Evolutionary conservation across 768 basidiomycete species (phyloP), one percentile per base, ranked within the genome.

Genomic region (Sporobolomyces phaffii): DNA sequence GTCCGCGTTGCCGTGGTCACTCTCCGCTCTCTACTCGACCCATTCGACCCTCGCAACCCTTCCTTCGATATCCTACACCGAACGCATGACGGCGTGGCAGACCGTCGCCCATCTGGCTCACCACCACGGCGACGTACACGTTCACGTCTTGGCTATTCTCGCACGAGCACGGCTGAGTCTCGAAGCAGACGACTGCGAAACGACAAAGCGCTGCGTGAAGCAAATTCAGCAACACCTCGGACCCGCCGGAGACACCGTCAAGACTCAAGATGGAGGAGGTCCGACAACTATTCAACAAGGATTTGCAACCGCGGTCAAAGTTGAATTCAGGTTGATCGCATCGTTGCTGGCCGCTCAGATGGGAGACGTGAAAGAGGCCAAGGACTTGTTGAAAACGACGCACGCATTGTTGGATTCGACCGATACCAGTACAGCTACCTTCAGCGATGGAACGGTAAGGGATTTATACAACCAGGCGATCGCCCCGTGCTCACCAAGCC

Each of bases 281-380:
- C 24, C 4, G n/a, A n/a, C n/a, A n/a, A n/a, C n/a, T n/a, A n/a
- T n/a, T n/a, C n/a, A 43, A 20, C 29, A 8, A 11, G 17, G 26
- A 17, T 24, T 64, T 7, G 3, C 56, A 28, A 57, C 31, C 26
- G 40, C 48, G 47, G 31, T 64, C 40, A 31, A 57, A 9, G 29
- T 57, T 5, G 54, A 56, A 22, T 57, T 57, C 38, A 33, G 28
- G 20, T 58, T 58, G 56, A 58, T 58, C 31, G 56, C 56, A 6
- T 13, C 41, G 13, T 45, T 58, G 41, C 22, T 58, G 43, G 56
- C 56, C 43, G 56, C 56, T 22, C 56, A 58, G 8, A 11, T 58
- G 22, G 62, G 62, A 17, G 47, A 64, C 6, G 47, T 64, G 14
- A 64, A 64, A 53, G 47, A 31, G 22, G 54, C 62, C 28, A 64